A percentile compares a stretch with the other conserved stretches of the same genome.
These are phyloP conservation scores for Russula ochroleuca DNA, from an alignment of 768 basidiomycete genomes.

Conservation along the genomic window DNA sequence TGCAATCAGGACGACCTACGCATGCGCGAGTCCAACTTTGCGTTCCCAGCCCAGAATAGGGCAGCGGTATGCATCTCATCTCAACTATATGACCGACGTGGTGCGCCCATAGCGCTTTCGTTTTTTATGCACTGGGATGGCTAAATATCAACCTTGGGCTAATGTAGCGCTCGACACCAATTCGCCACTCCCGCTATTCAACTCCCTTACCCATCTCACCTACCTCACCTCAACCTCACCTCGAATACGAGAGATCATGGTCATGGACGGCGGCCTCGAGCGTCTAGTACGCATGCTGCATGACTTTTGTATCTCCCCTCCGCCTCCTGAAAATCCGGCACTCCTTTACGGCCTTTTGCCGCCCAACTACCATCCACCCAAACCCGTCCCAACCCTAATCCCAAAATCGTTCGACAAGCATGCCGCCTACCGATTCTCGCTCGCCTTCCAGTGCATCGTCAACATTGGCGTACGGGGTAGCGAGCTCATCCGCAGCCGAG, in stretches of 20 bases:
- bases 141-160: constrained; percentile 2
- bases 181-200: constrained; percentile 69
- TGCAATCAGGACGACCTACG: background rate
- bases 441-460: constrained; percentile 95
- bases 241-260: constrained; percentile 97
- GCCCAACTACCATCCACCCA: constrained; percentile 52
- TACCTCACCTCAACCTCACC: constrained; percentile 97
- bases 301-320: constrained; percentile 80
- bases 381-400: constrained; percentile 57
- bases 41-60: constrained; percentile 90
- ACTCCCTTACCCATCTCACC: constrained; percentile 92
- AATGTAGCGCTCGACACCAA: constrained; percentile 48
- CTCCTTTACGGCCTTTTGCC: constrained; percentile 75
- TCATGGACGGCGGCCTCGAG: constrained; percentile 95
- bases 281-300: constrained; percentile 89
- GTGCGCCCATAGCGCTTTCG: constrained; percentile 43
- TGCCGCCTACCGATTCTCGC: constrained; percentile 81
- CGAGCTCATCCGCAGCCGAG: constrained; percentile 83
- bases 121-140: background rate
- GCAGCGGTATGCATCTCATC: constrained; percentile 93
- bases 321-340: constrained; percentile 73
- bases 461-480: constrained; percentile 97
- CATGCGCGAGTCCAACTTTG: constrained; percentile 96
- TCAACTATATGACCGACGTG: constrained; percentile 91
- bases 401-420: constrained; percentile 73